A percentile compares a stretch with the other conserved stretches of the same genome.
Conservation (phyloP, 1,284 basidiomycete genomes). For the Coniophora puteana region DNA sequence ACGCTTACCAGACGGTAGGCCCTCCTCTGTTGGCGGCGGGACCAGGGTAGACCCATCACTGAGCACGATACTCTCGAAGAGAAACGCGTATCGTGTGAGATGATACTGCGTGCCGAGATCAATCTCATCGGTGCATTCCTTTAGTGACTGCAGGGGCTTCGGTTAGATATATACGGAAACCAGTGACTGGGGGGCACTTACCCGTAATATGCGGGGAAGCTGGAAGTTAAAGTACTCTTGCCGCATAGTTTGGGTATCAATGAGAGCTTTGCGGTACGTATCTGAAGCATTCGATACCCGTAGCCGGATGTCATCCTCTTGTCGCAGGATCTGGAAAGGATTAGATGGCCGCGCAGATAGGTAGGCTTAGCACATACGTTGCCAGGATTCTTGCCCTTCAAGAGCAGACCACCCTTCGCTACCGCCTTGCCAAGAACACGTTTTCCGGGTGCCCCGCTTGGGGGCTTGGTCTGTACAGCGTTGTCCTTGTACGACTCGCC, state of each 20-base stretch:
- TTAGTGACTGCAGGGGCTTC: slow-evolving; percentile 68
- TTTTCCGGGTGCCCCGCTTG: slow-evolving; percentile 62
- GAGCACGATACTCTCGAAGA: slow-evolving; percentile 89
- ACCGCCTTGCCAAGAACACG: slow-evolving; percentile 84
- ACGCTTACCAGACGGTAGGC: slow-evolving; percentile 20
- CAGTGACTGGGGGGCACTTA: slow-evolving; percentile 37
- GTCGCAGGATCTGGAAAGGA: slow-evolving; percentile 70
- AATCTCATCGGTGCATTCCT: slow-evolving; percentile 94
- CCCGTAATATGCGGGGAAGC: slow-evolving; percentile 88
- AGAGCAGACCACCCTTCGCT: slow-evolving; percentile 83
- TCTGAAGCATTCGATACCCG: slow-evolving; percentile 87
- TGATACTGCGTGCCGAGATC: slow-evolving; percentile 98
- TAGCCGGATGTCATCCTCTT: slow-evolving; percentile 91
- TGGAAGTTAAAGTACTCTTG: slow-evolving; percentile 99
- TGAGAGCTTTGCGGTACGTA: slow-evolving; percentile 87
- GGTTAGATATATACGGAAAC: slow-evolving; percentile 12
- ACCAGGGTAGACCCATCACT: slow-evolving; percentile 85
- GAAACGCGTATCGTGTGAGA: slow-evolving; percentile 89
- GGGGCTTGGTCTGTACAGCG: slow-evolving; percentile 55
- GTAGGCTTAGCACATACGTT: slow-evolving; percentile 53
- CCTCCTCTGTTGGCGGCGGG: slow-evolving; percentile 68
- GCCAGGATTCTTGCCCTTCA: slow-evolving; percentile 93
- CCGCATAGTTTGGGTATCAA: slow-evolving; percentile 84
- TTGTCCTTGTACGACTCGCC: slow-evolving; percentile 87
- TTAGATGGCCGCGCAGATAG: slow-evolving; percentile 6